phyloP scores from a whole-genome alignment of 179 eudicot species.

The Heliamphora pulchella region DNA sequence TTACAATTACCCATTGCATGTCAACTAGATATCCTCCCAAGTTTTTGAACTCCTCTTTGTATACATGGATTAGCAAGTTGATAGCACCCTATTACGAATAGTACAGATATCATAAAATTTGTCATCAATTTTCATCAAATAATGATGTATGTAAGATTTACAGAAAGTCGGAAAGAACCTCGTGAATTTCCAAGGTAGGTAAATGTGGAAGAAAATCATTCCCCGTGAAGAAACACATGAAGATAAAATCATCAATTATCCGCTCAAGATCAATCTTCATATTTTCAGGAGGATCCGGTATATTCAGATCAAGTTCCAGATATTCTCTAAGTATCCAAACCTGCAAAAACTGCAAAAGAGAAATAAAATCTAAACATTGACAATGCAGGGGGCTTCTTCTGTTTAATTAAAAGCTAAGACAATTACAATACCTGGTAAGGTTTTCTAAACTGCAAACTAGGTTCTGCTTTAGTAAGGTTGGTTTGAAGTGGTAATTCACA shows the following conservation, averaged over 20 bases:
- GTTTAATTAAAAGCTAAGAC: background rate
- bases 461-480: slow-evolving; percentile 15
- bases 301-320: slow-evolving; percentile 44
- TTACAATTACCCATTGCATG: slow-evolving; percentile 34
- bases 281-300: slow-evolving; percentile 32
- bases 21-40: slow-evolving; percentile 55
- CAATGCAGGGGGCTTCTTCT: background rate
- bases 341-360: slow-evolving; percentile 49
- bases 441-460: slow-evolving; percentile 12
- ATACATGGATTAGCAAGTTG: slow-evolving; percentile 48
- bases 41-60: slow-evolving; percentile 39
- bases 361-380: background rate
- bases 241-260: slow-evolving; percentile 58
- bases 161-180: slow-evolving; percentile 32
- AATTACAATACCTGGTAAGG: slow-evolving; percentile 24
- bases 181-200: slow-evolving; percentile 52
- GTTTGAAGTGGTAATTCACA: slow-evolving; percentile 6
- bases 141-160: background rate
- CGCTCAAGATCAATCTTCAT: slow-evolving; percentile 46
- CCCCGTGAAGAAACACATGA: slow-evolving; percentile 64
- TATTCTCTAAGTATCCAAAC: slow-evolving; percentile 66
- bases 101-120: background rate
- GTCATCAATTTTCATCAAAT: background rate
- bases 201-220: slow-evolving; percentile 68
- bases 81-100: slow-evolving; percentile 34